phyloP scores from a whole-genome alignment of 106 monocot genomes.

The Gastrodia elata region DNA sequence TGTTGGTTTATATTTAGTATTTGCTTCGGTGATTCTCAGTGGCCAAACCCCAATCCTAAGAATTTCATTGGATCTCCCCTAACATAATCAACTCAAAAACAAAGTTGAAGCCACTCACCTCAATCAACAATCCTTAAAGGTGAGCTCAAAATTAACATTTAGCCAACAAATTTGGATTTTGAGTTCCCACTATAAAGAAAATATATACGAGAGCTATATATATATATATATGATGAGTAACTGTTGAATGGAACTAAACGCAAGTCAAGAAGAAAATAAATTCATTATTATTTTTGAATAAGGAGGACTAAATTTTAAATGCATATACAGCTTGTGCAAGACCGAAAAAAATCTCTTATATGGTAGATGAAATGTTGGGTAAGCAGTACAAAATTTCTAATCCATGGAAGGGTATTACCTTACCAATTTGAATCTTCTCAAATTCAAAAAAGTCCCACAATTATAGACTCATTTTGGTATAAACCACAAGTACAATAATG shows the following conservation, averaged over 20 bases:
- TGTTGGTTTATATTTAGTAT: too few species aligned
- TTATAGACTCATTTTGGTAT: not conserved
- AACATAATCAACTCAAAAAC: too few species aligned
- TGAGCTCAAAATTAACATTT: not conserved
- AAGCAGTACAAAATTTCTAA: not conserved
- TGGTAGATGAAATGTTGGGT: not conserved
- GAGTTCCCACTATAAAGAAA: not conserved
- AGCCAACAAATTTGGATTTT: not conserved
- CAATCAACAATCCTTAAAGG: too few species aligned
- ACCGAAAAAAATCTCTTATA: not conserved
- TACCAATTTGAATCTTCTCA: not conserved
- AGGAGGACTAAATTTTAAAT: too few species aligned
- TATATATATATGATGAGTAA: not conserved
- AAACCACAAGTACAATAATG: not conserved
- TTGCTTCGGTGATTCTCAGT: too few species aligned
- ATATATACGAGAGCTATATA: not conserved
- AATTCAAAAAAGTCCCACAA: not conserved
- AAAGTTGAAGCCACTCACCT: too few species aligned
- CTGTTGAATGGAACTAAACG: not conserved
- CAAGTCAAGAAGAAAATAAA: too few species aligned
- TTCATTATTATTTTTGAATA: too few species aligned
- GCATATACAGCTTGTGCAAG: not conserved
- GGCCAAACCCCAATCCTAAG: too few species aligned
- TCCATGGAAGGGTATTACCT: not conserved
- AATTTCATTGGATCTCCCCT: too few species aligned